Percentiles rank a stretch among this genome's conserved stretches.
Evolutionary conservation across 202 grass and related monocot species (phyloP).

Genomic region (Panicum hallii): DNA sequence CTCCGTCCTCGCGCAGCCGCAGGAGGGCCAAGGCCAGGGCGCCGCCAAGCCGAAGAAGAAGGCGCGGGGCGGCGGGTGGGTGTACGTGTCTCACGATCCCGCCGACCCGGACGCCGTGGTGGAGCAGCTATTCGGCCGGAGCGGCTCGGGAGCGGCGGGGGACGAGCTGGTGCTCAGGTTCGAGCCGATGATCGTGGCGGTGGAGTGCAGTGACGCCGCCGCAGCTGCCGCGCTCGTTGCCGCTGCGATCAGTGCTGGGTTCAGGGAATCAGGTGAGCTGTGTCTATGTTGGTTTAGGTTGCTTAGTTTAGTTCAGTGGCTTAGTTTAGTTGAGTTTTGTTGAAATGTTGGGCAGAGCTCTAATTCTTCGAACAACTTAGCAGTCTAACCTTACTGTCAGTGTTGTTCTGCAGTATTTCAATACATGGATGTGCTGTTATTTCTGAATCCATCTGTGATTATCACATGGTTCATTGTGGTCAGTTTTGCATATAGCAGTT

Average conservation of each 20-base stretch:
- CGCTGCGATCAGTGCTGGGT: conserved; percentile 65
- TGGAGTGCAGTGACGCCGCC: conserved; percentile 76
- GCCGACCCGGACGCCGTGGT: conserved; percentile 61
- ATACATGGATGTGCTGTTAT: background rate
- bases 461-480: background rate
- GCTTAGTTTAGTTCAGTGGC: too few species aligned
- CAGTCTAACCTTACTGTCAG: background rate
- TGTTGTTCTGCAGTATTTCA: background rate
- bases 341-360: background rate
- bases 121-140: conserved; percentile 60
- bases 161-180: conserved; percentile 88
- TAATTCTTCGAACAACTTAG: background rate
- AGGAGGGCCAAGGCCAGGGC: conserved; percentile 10
- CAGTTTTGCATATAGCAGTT: background rate
- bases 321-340: background rate
- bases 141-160: conserved; percentile 23
- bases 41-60: conserved; percentile 73
- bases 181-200: conserved; percentile 86
- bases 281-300: background rate
- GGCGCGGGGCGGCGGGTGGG: conserved; percentile 78
- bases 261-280: conserved; percentile 84
- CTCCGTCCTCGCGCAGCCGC: conserved; percentile 75
- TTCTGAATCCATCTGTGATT: background rate
- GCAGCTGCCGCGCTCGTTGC: conserved; percentile 66
- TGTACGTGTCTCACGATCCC: conserved; percentile 85